Evolutionary conservation across 2,329 filamentous ascomycete species (phyloP).

Genomic region (Neophaeococcomyces mojaviensis): DNA sequence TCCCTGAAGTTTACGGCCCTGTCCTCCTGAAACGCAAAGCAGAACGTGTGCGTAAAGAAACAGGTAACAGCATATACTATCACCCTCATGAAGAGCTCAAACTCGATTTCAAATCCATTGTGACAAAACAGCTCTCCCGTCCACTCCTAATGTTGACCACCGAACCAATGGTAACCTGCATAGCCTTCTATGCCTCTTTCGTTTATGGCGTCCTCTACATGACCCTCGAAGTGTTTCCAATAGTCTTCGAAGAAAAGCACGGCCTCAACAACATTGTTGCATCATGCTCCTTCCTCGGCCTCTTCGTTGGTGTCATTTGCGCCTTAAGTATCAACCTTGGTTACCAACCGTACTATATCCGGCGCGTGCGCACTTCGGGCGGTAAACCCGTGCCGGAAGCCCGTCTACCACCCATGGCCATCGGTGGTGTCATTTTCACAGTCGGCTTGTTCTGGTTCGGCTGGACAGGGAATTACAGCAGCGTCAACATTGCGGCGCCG

Average conservation of each 20-base stretch:
- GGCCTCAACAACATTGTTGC: conserved; percentile 36
- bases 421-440: conserved; percentile 38
- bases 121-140: conserved; percentile 38
- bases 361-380: conserved; percentile 19
- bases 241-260: conserved; percentile 39
- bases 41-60: conserved; percentile 30
- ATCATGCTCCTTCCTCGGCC: conserved; percentile 39
- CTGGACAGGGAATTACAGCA: conserved; percentile 32
- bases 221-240: conserved; percentile 41
- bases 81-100: conserved; percentile 41
- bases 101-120: conserved; percentile 33
- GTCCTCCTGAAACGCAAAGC: conserved; percentile 36
- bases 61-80: conserved; percentile 33
- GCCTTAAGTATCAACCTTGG: conserved; percentile 36
- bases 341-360: conserved; percentile 34
- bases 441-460: conserved; percentile 39
- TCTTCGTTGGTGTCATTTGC: conserved; percentile 38
- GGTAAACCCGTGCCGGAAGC: conserved; percentile 33
- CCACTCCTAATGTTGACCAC: conserved; percentile 40
- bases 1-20: conserved; percentile 36
- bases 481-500: conserved; percentile 27
- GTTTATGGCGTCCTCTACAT: conserved; percentile 43
- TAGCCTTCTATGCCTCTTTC: conserved; percentile 40
- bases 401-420: conserved; percentile 38
- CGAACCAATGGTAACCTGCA: conserved; percentile 42